These are phyloP conservation scores for Notholithocarpus densiflorus DNA, from an alignment of 306 rosid genomes.

Conservation along the genomic window DNA sequence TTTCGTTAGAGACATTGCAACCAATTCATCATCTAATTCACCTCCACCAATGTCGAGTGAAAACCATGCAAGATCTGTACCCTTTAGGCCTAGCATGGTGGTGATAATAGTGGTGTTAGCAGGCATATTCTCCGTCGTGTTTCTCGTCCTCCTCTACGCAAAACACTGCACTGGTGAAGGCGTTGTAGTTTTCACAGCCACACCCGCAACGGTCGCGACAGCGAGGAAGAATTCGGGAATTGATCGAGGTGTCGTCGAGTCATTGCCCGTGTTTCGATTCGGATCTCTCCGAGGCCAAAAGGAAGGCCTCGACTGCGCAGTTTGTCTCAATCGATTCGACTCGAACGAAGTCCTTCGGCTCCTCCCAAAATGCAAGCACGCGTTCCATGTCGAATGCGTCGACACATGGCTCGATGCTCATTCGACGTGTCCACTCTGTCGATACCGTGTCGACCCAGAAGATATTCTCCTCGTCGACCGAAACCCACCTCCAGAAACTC, in stretches of 20 bases:
- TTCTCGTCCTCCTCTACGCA: slow-evolving; percentile 75
- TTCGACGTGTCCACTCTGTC: slow-evolving; percentile 91
- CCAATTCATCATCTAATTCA: not conserved
- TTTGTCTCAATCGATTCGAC: slow-evolving; percentile 61
- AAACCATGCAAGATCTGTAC: not conserved
- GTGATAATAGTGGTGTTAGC: slow-evolving; percentile 50
- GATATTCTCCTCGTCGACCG: slow-evolving; percentile 60
- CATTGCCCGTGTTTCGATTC: slow-evolving; percentile 76
- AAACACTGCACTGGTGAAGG: slow-evolving; percentile 50
- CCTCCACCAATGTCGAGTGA: not conserved
- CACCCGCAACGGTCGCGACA: not conserved
- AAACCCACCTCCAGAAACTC: slow-evolving; percentile 1
- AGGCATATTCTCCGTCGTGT: slow-evolving; percentile 55
- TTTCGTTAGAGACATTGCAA: not conserved
- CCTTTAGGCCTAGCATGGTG: slow-evolving; percentile 55
- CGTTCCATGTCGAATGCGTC: slow-evolving; percentile 92
- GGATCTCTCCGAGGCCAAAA: slow-evolving; percentile 57
- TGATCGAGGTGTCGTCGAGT: slow-evolving; percentile 62
- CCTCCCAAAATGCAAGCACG: slow-evolving; percentile 88
- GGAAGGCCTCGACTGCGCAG: slow-evolving; percentile 80
- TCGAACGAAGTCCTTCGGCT: slow-evolving; percentile 65
- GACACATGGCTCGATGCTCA: slow-evolving; percentile 99
- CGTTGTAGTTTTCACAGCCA: not conserved
- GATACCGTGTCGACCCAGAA: slow-evolving; percentile 82
- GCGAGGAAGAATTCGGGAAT: slow-evolving; percentile 78